Base-by-base conservation (phyloP, 139 green algal genomes). In the Micromonas commoda region DNA sequence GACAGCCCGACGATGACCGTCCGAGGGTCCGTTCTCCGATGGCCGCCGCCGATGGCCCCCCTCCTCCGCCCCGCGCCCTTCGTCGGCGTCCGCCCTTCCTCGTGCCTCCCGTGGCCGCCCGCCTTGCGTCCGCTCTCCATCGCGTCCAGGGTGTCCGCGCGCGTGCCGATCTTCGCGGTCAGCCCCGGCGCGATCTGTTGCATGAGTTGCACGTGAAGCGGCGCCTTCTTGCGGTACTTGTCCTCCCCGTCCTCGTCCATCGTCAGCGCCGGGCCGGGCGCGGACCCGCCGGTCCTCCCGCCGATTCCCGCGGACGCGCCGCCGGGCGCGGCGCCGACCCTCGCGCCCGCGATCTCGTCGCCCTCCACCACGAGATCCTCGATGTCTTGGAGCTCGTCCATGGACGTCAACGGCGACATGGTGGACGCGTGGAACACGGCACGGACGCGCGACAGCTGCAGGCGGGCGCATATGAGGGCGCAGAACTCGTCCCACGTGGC, bases 361-460 rank as follows among this genome's bases (percentile, higher is more conserved):
- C 52, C 71, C 24, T 77, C 71, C 2, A 77, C 71, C n/a, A 69
- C 26, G 19, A 77, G 61, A 51, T 77, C 71, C 33, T 77, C 71
- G 29, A 77, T 77, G 52, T 77, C 71, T 29, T 52, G 28, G 6
- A 77, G 26, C 26, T 77, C 71, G n/a, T 67, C 24, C 52, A 77
- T 61, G 0, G 23, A 26, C n/a, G 16, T 45, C 71, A 77, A n/a
- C 33, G 26, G 31, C 71, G 28, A 33, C 16, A 32, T 35, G 6
- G 71, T 69, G 2, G 28, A 31, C 32, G 52, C 53, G 71, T 77
- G 71, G 21, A 28, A 53, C 6, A 77, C 51, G 5, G 71, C 52
- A 26, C 53, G 53, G 29, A 68, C 53, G 28, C 28, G 26, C 19
- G 2, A 28, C 33, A 75, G 23, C 23, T 68, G 71, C 71, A 77